A percentile compares a stretch with the other conserved stretches of the same genome.
Evolutionary conservation across 129 eudicot genomes (phyloP).

Genomic region (Pseudognaphalium luteoalbum): DNA sequence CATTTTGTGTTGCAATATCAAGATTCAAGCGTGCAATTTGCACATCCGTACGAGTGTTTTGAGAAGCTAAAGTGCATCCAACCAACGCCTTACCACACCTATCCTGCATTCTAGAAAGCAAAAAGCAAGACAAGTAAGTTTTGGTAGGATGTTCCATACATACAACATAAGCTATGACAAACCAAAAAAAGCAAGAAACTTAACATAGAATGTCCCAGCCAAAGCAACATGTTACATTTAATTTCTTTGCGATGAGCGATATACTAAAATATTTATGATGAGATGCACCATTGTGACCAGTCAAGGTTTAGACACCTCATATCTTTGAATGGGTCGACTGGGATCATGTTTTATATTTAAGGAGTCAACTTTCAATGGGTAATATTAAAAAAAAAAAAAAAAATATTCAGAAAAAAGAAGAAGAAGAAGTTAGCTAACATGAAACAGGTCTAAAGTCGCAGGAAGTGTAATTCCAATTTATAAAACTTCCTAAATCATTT

Average conservation of each 20-base stretch:
- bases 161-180: neutral
- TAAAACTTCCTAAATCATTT: neutral
- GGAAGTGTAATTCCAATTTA: neutral
- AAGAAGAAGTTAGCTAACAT: neutral
- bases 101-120: constrained; percentile 52
- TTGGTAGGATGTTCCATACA: neutral
- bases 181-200: neutral
- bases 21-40: constrained; percentile 31
- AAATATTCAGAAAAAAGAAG: neutral
- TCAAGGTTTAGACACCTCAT: too few species aligned
- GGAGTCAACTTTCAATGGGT: neutral
- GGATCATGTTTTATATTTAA: neutral
- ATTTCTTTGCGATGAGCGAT: constrained; percentile 1
- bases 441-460: neutral
- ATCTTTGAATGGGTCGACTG: too few species aligned
- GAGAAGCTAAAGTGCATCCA: constrained; percentile 32
- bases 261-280: neutral
- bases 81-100: constrained; percentile 16
- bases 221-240: constrained; percentile 8
- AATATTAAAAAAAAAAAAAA: neutral
- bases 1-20: constrained; percentile 35
- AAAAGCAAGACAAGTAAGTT: constrained; percentile 26
- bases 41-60: constrained; percentile 28
- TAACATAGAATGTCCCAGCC: neutral
- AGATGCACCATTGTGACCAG: neutral